These are phyloP conservation scores for Lactarius quietus DNA, from an alignment of 768 basidiomycete species.

Conservation along the genomic window DNA sequence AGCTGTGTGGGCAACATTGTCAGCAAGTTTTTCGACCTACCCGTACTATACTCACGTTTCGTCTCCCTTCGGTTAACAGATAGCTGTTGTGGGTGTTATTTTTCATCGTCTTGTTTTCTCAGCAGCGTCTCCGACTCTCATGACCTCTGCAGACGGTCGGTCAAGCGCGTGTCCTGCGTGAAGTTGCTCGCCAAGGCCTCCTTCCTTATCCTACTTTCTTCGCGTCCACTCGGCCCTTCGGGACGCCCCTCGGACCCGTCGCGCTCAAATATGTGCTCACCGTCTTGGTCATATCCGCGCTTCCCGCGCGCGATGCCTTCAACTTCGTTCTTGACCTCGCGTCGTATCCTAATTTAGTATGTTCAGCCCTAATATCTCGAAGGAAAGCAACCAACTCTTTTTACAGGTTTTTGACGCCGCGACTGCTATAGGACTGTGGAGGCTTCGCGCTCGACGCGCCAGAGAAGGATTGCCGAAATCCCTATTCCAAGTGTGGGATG, in stretches of 20 bases:
- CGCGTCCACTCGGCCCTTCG: constrained; percentile 46
- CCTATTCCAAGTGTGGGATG: constrained; percentile 27
- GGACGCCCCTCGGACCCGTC: constrained; percentile 45
- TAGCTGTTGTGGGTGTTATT: constrained; percentile 25
- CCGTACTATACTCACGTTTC: constrained; percentile 38
- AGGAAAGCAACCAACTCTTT: not conserved
- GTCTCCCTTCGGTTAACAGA: constrained; percentile 33
- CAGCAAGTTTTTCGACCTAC: constrained; percentile 40
- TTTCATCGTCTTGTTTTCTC: not conserved
- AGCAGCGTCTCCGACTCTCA: not conserved
- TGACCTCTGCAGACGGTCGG: constrained; percentile 34
- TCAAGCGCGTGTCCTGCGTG: constrained; percentile 45
- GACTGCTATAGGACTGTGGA: constrained; percentile 34
- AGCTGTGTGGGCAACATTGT: constrained; percentile 28
- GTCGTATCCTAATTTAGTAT: constrained; percentile 38
- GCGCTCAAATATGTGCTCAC: constrained; percentile 39
- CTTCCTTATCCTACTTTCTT: constrained; percentile 48
- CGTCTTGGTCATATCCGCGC: constrained; percentile 40
- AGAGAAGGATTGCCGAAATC: constrained; percentile 27
- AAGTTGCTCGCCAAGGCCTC: constrained; percentile 51
- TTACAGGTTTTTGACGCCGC: constrained; percentile 30
- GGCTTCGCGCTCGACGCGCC: constrained; percentile 31
- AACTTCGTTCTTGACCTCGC: constrained; percentile 41
- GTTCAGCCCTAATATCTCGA: constrained; percentile 20
- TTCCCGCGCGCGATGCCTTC: constrained; percentile 37